A percentile compares a stretch with the other conserved stretches of the same genome.
These are phyloP conservation scores for Cladosporium sp. DNA, from an alignment of 2,329 filamentous ascomycete genomes.

Conservation along the genomic window DNA sequence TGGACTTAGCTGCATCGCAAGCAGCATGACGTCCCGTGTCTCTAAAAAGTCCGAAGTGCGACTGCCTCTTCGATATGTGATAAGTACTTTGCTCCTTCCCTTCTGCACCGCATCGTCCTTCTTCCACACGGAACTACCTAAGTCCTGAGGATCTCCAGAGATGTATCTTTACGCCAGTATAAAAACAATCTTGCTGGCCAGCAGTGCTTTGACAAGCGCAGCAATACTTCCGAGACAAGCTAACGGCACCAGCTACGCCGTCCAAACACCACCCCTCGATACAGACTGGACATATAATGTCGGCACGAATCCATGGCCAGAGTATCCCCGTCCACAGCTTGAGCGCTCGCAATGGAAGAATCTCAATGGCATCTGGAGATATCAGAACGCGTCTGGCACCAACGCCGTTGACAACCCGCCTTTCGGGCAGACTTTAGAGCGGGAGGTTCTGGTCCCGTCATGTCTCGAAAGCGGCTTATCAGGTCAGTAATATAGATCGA, in stretches of 20 bases:
- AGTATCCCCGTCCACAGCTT: constrained; percentile 56
- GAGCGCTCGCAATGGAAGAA: constrained; percentile 52
- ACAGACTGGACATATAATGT: constrained; percentile 54
- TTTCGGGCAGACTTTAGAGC: constrained; percentile 43
- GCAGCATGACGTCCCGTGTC: constrained; percentile 5
- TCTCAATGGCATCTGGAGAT: constrained; percentile 58
- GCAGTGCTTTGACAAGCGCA: constrained; percentile 4
- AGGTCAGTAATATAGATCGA: constrained; percentile 32
- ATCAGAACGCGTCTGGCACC: constrained; percentile 42
- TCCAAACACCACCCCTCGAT: constrained; percentile 30
- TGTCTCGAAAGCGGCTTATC: constrained; percentile 57
- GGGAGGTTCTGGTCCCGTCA: constrained; percentile 54
- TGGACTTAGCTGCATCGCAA: not conserved
- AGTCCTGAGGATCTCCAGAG: not conserved
- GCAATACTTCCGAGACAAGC: constrained; percentile 18
- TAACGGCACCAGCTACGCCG: constrained; percentile 17
- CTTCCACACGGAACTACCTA: not conserved
- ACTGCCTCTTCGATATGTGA: not conserved
- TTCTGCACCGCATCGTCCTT: not conserved
- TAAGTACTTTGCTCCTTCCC: not conserved
- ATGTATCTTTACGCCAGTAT: constrained; percentile 2
- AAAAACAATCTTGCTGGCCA: not conserved
- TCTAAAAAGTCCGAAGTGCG: constrained; percentile 1
- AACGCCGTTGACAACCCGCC: constrained; percentile 44
- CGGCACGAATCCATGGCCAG: constrained; percentile 53